Evolutionary conservation across 306 rosid genomes (phyloP).

Genomic region (Delonix regia): DNA sequence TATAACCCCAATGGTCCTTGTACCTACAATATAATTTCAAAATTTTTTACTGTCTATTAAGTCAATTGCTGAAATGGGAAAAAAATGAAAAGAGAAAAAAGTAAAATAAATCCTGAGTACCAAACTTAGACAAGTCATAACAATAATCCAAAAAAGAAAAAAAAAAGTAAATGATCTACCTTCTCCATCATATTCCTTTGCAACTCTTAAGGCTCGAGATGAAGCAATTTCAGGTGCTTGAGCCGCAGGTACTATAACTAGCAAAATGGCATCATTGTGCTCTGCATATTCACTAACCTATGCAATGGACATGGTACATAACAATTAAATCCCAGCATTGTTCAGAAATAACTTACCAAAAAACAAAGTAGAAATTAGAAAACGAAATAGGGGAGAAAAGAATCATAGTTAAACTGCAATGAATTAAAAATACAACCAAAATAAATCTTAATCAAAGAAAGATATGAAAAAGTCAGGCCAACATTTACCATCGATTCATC

Average conservation of each 20-base stretch:
- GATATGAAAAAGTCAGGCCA: conserved; percentile 29
- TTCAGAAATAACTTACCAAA: conserved; percentile 15
- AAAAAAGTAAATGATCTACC: conserved; percentile 53
- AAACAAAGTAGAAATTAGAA: not conserved
- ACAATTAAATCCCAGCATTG: conserved; percentile 32
- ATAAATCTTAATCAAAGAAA: not conserved
- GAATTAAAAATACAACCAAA: not conserved
- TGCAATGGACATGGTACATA: conserved; percentile 40
- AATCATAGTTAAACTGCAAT: not conserved
- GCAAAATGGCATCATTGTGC: conserved; percentile 90
- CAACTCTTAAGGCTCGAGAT: conserved; percentile 77
- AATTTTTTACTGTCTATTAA: conserved; percentile 25
- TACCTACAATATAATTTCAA: conserved; percentile 52
- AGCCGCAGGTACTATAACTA: conserved; percentile 85
- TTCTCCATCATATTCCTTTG: conserved; percentile 89
- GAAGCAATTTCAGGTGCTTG: conserved; percentile 94
- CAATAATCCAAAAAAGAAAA: conserved; percentile 6
- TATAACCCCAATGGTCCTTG: conserved; percentile 87
- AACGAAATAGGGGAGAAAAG: not conserved
- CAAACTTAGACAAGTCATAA: not conserved
- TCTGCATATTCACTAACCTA: conserved; percentile 93
- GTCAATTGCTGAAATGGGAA: conserved; percentile 32
- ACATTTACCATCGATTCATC: conserved; percentile 86
- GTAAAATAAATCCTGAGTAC: conserved; percentile 13
- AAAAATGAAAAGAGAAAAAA: not conserved